Percentiles rank a stretch among this genome's conserved stretches.
phyloP scores from a whole-genome alignment of 768 basidiomycete genomes.

The Lactifluus hygrophoroides region DNA sequence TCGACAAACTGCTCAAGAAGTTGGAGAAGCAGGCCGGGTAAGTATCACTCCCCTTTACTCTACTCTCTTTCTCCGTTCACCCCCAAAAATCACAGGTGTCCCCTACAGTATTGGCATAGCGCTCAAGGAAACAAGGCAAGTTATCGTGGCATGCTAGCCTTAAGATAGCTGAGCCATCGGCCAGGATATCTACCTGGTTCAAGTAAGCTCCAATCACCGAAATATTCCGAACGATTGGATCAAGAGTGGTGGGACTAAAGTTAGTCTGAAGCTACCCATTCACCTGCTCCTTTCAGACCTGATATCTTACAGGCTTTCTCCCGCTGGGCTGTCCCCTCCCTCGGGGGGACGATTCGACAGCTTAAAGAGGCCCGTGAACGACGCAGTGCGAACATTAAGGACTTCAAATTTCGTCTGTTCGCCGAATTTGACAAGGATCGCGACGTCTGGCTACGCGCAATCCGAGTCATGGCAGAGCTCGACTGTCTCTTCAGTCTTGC shows the following conservation, averaged over 20 bases:
- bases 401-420: conserved; percentile 73
- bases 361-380: conserved; percentile 94
- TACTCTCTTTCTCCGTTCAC: neutral
- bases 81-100: conserved; percentile 33
- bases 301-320: conserved; percentile 45
- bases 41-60: conserved; percentile 16
- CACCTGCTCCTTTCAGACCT: neutral
- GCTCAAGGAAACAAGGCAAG: conserved; percentile 71
- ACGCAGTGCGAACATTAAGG: conserved; percentile 67
- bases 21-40: conserved; percentile 65
- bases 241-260: conserved; percentile 76
- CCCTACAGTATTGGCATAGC: conserved; percentile 66
- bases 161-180: neutral
- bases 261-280: conserved; percentile 23
- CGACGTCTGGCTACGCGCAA: conserved; percentile 69
- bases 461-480: conserved; percentile 86
- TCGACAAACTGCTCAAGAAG: conserved; percentile 59
- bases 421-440: conserved; percentile 79
- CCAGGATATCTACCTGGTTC: conserved; percentile 86
- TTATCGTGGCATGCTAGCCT: neutral
- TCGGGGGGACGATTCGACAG: conserved; percentile 61
- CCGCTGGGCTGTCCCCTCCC: conserved; percentile 71
- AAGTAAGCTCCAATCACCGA: conserved; percentile 51
- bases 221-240: conserved; percentile 79
- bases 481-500: conserved; percentile 92